Percentiles rank a stretch among this genome's conserved stretches.
Evolutionary conservation across 106 monocot genomes (phyloP).

Genomic region (Narthecium ossifragum): DNA sequence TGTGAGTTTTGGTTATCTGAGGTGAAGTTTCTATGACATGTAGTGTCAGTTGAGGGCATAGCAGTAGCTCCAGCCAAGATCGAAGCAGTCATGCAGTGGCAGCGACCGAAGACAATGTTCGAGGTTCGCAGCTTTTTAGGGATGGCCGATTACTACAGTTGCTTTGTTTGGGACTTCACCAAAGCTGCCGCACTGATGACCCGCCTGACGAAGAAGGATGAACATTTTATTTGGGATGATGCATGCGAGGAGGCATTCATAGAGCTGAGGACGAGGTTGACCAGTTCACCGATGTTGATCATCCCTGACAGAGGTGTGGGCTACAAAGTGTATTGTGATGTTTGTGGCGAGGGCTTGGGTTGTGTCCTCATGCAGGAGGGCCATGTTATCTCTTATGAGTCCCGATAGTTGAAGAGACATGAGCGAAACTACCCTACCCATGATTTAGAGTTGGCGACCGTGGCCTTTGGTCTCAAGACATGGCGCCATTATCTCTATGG

Average conservation of each 20-base stretch:
- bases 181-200: background rate
- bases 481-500: slow-evolving; percentile 6
- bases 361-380: slow-evolving; percentile 4
- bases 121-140: background rate
- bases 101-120: background rate
- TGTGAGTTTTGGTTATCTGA: slow-evolving; percentile 2
- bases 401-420: background rate
- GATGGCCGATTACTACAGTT: background rate
- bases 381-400: slow-evolving; percentile 3
- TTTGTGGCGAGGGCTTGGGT: background rate
- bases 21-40: background rate
- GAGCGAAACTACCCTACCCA: too few relatives aligned
- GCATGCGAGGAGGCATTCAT: background rate
- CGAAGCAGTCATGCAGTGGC: background rate
- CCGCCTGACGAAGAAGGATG: background rate
- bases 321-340: slow-evolving; percentile 8
- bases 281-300: background rate
- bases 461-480: background rate
- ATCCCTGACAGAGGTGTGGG: background rate
- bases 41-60: background rate
- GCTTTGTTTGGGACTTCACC: slow-evolving; percentile 1
- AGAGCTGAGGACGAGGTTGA: background rate
- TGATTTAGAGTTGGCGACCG: background rate
- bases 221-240: background rate
- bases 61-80: background rate